These are phyloP conservation scores for Pichia norvegensis DNA, from an alignment of 1,139 yeast species.

Conservation along the genomic window DNA sequence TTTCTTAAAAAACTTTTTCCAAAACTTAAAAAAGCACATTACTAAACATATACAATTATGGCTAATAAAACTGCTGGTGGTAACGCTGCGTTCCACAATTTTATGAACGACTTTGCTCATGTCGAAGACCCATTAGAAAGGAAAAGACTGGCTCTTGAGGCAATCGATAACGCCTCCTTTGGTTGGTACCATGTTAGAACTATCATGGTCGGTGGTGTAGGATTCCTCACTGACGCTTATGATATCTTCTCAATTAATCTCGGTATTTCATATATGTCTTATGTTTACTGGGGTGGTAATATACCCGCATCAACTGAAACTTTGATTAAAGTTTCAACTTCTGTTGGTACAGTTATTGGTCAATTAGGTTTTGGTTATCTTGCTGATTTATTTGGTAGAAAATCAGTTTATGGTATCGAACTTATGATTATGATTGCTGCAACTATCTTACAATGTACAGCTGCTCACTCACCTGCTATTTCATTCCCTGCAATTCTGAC, in stretches of 20 bases:
- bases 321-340: constrained; percentile 76
- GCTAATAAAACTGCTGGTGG: constrained; percentile 55
- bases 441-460: constrained; percentile 64
- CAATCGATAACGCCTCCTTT: constrained; percentile 74
- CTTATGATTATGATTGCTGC: constrained; percentile 77
- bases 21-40: not conserved
- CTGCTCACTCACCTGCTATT: constrained; percentile 64
- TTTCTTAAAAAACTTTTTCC: not conserved
- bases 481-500: constrained; percentile 64
- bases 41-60: not conserved
- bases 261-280: constrained; percentile 65
- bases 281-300: constrained; percentile 67
- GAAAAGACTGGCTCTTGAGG: constrained; percentile 81
- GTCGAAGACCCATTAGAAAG: constrained; percentile 83
- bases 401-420: constrained; percentile 81
- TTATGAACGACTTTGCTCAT: constrained; percentile 73
- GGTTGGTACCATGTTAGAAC: constrained; percentile 88
- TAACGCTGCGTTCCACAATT: constrained; percentile 86
- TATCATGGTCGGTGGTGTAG: constrained; percentile 88
- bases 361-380: constrained; percentile 78
- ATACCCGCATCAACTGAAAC: constrained; percentile 66
- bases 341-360: constrained; percentile 92
- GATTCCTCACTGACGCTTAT: constrained; percentile 87
- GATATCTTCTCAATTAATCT: constrained; percentile 85
- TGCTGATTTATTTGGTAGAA: constrained; percentile 85